Percentiles rank a stretch among this genome's conserved stretches.
phyloP scores from a whole-genome alignment of 345 rosid genomes.

The Eucalyptus microcorys region DNA sequence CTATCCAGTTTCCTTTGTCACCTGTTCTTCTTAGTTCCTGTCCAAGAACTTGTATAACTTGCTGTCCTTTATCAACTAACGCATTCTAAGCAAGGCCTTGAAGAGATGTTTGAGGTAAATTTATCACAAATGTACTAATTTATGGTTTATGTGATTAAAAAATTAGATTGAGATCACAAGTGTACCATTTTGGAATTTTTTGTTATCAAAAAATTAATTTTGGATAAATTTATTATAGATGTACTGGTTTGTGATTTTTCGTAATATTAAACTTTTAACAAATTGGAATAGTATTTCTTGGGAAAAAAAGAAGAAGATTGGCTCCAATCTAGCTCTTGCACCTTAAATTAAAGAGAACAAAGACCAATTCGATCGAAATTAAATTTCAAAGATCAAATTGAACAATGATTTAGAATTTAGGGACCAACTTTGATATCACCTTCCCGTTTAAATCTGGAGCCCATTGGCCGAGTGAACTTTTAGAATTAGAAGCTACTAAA shows the following conservation, averaged over 20 bases:
- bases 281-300: too few species aligned
- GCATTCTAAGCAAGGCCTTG: conserved; percentile 62
- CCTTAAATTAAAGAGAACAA: background rate
- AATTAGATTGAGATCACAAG: too few species aligned
- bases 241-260: fast-evolving
- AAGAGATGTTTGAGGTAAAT: conserved; percentile 22
- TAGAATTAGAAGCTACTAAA: too few species aligned
- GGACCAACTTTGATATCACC: background rate
- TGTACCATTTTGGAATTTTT: too few species aligned
- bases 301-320: too few species aligned
- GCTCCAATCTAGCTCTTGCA: too few species aligned
- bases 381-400: background rate
- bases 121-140: too few species aligned
- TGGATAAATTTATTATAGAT: fast-evolving
- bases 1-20: background rate
- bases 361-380: background rate
- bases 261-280: too few species aligned
- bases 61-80: conserved; percentile 31
- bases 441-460: background rate
- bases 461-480: background rate
- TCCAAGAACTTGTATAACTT: conserved; percentile 19
- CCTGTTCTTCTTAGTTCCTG: conserved; percentile 3
- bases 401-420: too few species aligned
- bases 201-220: too few species aligned
- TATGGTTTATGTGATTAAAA: too few species aligned